Evolutionary conservation across 2,329 filamentous ascomycete species (phyloP).

Genomic region (Chrysoporthe cubensis): DNA sequence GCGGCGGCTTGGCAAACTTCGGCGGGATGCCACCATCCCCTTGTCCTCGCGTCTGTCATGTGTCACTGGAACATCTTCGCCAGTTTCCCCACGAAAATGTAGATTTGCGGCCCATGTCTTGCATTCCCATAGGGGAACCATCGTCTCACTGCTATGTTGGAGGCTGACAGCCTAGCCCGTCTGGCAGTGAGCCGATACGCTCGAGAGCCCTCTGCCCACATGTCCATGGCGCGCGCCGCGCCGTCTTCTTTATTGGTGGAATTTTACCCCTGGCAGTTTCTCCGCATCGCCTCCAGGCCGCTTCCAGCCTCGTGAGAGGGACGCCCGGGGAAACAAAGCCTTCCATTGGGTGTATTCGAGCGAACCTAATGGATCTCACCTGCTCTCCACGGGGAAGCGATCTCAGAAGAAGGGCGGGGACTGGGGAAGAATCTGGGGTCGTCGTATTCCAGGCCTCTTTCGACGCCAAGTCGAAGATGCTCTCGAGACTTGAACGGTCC

Average conservation of each 20-base stretch:
- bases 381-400: conserved; percentile 7
- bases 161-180: not conserved
- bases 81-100: not conserved
- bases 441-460: not conserved
- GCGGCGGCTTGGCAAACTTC: not conserved
- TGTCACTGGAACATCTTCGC: not conserved
- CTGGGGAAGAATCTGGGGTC: conserved; percentile 10
- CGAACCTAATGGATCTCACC: not conserved
- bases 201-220: not conserved
- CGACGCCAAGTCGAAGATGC: not conserved
- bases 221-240: not conserved
- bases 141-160: not conserved
- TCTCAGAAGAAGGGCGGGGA: not conserved
- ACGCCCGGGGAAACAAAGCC: conserved; percentile 8
- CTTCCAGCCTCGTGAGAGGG: not conserved
- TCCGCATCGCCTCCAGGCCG: conserved; percentile 19
- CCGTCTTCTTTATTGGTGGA: conserved; percentile 21
- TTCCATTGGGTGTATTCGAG: not conserved
- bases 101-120: not conserved
- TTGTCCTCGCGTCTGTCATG: conserved; percentile 7
- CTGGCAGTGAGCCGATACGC: conserved; percentile 8
- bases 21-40: not conserved
- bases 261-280: conserved; percentile 9
- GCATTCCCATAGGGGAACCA: not conserved
- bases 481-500: not conserved